Evolutionary conservation across 129 eudicot genomes (phyloP).

Genomic region (Tagetes patula): DNA sequence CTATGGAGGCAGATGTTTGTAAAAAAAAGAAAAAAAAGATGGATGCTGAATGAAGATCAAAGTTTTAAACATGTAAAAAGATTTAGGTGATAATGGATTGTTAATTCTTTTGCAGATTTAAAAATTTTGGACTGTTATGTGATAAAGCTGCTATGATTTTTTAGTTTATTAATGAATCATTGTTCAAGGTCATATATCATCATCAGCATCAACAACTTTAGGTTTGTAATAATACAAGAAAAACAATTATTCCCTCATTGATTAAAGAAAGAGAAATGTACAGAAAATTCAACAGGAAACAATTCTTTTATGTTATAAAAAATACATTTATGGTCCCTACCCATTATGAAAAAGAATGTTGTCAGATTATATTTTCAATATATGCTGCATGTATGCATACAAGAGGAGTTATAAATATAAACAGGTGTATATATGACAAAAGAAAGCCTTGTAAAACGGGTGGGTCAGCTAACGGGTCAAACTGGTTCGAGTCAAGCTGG

Average conservation of each 20-base stretch:
- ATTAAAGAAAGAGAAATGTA: conserved; percentile 31
- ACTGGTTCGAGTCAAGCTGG: background rate
- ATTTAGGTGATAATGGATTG: conserved; percentile 19
- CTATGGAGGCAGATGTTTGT: conserved; percentile 80
- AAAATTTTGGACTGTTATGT: conserved; percentile 25
- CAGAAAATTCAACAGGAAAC: conserved; percentile 23
- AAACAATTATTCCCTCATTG: conserved; percentile 38
- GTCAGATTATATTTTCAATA: conserved; percentile 27
- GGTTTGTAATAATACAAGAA: conserved; percentile 26
- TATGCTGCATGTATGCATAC: conserved; percentile 10
- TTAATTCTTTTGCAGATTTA: conserved; percentile 26
- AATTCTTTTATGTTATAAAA: conserved; percentile 18
- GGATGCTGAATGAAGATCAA: conserved; percentile 10
- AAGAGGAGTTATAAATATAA: conserved; percentile 18
- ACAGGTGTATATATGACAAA: conserved; percentile 23
- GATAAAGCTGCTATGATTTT: conserved; percentile 40
- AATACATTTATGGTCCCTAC: conserved; percentile 28
- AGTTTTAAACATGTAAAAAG: conserved; percentile 16
- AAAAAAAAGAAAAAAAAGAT: conserved; percentile 38
- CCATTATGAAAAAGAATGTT: conserved; percentile 36
- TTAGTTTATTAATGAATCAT: conserved; percentile 23
- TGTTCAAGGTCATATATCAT: conserved; percentile 1
- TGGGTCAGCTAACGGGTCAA: conserved; percentile 1
- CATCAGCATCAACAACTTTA: conserved; percentile 14
- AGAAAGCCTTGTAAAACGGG: background rate